These are phyloP conservation scores for Aspergillus sp. DNA, from an alignment of 2,329 filamentous ascomycete genomes.

Conservation along the genomic window DNA sequence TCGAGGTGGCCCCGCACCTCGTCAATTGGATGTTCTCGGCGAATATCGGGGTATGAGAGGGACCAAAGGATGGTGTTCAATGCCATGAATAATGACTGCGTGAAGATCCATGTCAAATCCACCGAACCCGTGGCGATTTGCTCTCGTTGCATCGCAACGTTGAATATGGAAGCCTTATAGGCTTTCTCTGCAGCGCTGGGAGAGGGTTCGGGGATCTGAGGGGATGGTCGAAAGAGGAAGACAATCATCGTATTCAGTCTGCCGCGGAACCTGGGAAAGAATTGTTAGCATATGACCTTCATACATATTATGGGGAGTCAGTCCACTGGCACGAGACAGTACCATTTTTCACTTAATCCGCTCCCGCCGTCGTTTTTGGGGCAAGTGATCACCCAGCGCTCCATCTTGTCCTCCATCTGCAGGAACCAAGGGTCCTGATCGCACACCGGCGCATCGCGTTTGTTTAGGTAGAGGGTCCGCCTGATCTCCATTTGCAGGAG, in stretches of 20 bases:
- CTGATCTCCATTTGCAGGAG: constrained; percentile 81
- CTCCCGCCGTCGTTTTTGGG: constrained; percentile 62
- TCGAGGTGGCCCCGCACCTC: constrained; percentile 69
- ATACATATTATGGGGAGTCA: background rate
- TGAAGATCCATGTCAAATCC: constrained; percentile 90
- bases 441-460: constrained; percentile 64
- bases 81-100: constrained; percentile 81
- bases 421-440: constrained; percentile 83
- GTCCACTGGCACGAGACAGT: constrained; percentile 10
- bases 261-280: constrained; percentile 47
- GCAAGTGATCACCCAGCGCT: constrained; percentile 68
- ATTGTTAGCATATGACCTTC: background rate
- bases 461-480: constrained; percentile 75
- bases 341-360: constrained; percentile 75
- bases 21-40: constrained; percentile 61
- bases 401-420: constrained; percentile 68
- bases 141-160: constrained; percentile 70
- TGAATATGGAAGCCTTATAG: constrained; percentile 72
- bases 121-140: constrained; percentile 69
- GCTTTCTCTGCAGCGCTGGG: constrained; percentile 69
- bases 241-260: constrained; percentile 83
- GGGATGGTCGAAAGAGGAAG: constrained; percentile 80
- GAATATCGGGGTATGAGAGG: constrained; percentile 76
- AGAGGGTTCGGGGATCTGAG: constrained; percentile 81
- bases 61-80: constrained; percentile 90